These are phyloP conservation scores for Trichoderma arundinaceum DNA, from an alignment of 2,329 filamentous ascomycete species.

Conservation along the genomic window DNA sequence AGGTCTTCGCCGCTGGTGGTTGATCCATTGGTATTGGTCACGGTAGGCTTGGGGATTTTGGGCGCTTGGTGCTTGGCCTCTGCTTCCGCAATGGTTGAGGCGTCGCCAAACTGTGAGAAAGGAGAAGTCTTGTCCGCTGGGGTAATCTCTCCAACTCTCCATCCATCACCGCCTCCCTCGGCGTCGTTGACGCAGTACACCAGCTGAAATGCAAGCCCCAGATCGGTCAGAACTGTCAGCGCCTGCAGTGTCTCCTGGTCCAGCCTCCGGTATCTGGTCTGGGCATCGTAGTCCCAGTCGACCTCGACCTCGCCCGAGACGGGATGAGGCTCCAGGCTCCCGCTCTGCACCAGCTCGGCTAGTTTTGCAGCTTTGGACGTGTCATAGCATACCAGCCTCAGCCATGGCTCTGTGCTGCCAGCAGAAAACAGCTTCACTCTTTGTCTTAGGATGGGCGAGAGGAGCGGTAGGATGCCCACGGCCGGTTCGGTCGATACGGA, in stretches of 20 bases:
- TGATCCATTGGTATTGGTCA: conserved; percentile 32
- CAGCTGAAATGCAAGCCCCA: conserved; percentile 68
- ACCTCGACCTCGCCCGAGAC: conserved; percentile 80
- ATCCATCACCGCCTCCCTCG: conserved; percentile 66
- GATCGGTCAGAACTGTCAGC: conserved; percentile 64
- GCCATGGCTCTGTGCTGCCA: conserved; percentile 69
- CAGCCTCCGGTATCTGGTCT: conserved; percentile 68
- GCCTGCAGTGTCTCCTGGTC: conserved; percentile 78
- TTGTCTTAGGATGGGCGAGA: conserved; percentile 70
- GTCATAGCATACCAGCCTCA: conserved; percentile 74
- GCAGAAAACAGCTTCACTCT: conserved; percentile 69
- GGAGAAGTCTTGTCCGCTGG: conserved; percentile 62
- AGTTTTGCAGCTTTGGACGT: conserved; percentile 61
- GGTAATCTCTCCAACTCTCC: conserved; percentile 74
- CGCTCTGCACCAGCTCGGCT: conserved; percentile 64
- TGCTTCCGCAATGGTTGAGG: conserved; percentile 61
- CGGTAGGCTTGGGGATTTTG: conserved; percentile 37
- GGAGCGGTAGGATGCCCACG: conserved; percentile 61
- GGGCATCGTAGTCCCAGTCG: conserved; percentile 68
- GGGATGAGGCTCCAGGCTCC: conserved; percentile 77
- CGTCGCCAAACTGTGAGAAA: conserved; percentile 59
- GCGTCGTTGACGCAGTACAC: conserved; percentile 72
- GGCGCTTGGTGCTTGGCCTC: conserved; percentile 59
- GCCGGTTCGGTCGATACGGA: conserved; percentile 63
- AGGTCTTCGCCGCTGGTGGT: conserved; percentile 31